Evolutionary conservation across 177 flowering plant species (phyloP).

Genomic region (Vitis hybrid): DNA sequence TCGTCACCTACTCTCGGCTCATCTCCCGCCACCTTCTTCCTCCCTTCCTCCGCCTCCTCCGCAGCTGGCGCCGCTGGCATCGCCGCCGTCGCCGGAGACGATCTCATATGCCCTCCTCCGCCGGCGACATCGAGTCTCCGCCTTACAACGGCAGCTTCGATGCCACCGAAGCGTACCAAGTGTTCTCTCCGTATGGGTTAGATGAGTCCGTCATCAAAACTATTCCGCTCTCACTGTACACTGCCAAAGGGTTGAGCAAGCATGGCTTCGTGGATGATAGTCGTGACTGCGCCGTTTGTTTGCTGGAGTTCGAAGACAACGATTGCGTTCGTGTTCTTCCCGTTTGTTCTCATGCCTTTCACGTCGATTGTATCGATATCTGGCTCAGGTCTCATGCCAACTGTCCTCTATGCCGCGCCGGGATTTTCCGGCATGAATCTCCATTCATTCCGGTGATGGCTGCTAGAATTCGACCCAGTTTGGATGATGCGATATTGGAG

Average conservation of each 20-base stretch:
- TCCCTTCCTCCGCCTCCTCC: conserved; percentile 33
- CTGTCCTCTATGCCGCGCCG: conserved; percentile 93
- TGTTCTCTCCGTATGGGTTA: conserved; percentile 74
- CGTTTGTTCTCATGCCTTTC: conserved; percentile 77
- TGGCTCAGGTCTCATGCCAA: conserved; percentile 94
- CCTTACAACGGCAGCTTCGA: conserved; percentile 32
- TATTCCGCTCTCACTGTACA: conserved; percentile 74
- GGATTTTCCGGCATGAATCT: conserved; percentile 59
- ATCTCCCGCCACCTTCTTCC: conserved; percentile 70
- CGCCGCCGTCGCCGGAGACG: conserved; percentile 38
- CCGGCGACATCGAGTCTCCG: conserved; percentile 50
- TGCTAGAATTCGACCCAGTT: conserved; percentile 73
- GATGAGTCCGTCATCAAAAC: conserved; percentile 84
- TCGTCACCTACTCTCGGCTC: conserved; percentile 81
- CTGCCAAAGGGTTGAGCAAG: conserved; percentile 16
- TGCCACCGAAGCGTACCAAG: conserved; percentile 31
- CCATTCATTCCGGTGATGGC: conserved; percentile 94
- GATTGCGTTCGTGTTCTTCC: conserved; percentile 92
- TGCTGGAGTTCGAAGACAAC: conserved; percentile 77
- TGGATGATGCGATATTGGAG: conserved; percentile 59
- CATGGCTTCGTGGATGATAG: conserved; percentile 12
- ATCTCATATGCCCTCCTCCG: conserved; percentile 34
- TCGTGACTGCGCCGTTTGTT: conserved; percentile 85
- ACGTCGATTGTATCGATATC: conserved; percentile 89
- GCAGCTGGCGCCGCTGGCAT: conserved; percentile 45